Evolutionary conservation across 495 filamentous ascomycete genomes (phyloP).

Genomic region (Alectoria sarmentosa): DNA sequence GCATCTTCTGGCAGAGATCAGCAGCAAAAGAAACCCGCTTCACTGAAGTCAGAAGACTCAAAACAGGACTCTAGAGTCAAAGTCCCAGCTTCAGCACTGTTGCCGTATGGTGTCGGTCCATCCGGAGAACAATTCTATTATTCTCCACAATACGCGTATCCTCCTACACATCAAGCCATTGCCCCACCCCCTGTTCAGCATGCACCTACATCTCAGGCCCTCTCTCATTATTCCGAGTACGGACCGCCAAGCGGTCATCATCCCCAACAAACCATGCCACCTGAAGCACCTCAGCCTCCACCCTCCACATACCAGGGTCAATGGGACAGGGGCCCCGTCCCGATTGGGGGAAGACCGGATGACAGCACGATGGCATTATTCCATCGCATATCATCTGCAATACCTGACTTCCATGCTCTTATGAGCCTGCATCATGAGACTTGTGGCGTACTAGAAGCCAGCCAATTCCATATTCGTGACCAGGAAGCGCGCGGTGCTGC

Average conservation of each 20-base stretch:
- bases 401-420: conserved; percentile 45
- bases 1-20: conserved; percentile 4
- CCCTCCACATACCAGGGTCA: not conserved
- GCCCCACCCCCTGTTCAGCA: conserved; percentile 16
- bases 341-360: conserved; percentile 8
- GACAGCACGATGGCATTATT: conserved; percentile 30
- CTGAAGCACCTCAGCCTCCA: conserved; percentile 1
- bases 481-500: conserved; percentile 42
- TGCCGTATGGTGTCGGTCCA: conserved; percentile 3
- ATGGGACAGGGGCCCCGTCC: not conserved
- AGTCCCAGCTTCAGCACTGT: conserved; percentile 1
- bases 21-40: conserved; percentile 6
- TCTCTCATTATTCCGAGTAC: conserved; percentile 18
- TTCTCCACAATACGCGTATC: conserved; percentile 17
- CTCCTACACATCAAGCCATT: conserved; percentile 13
- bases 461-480: conserved; percentile 42
- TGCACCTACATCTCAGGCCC: conserved; percentile 8
- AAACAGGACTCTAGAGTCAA: conserved; percentile 3
- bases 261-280: not conserved
- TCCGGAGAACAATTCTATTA: conserved; percentile 6
- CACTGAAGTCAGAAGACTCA: conserved; percentile 3
- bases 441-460: conserved; percentile 36
- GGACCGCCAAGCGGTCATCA: conserved; percentile 8
- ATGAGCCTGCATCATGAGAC: conserved; percentile 42
- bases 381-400: conserved; percentile 40